A percentile compares a stretch with the other conserved stretches of the same genome.
phyloP scores from a whole-genome alignment of 345 rosid species.

The Salix dunnii region DNA sequence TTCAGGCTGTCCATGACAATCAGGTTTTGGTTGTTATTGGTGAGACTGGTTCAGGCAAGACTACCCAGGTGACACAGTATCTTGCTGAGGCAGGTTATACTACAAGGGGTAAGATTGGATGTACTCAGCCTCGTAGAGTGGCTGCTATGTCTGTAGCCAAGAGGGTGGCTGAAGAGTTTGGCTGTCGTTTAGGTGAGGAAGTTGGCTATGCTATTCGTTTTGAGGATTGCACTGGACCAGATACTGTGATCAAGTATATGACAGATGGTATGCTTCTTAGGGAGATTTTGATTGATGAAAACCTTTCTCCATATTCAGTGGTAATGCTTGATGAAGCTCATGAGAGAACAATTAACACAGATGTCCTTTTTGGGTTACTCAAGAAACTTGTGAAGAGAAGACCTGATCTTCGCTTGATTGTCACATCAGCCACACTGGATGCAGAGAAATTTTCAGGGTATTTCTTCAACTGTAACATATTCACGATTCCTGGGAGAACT shows the following conservation, averaged over 20 bases:
- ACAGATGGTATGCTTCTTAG: constrained; percentile 79
- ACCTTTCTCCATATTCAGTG: constrained; percentile 59
- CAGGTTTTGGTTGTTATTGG: constrained; percentile 82
- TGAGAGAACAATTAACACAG: constrained; percentile 70
- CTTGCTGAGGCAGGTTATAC: constrained; percentile 81
- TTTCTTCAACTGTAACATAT: constrained; percentile 74
- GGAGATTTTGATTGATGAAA: constrained; percentile 61
- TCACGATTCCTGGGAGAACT: constrained; percentile 82
- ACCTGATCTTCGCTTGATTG: constrained; percentile 64
- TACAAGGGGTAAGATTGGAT: constrained; percentile 68
- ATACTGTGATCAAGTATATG: constrained; percentile 82
- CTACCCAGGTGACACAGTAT: constrained; percentile 83
- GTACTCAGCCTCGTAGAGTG: constrained; percentile 86
- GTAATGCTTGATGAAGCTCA: constrained; percentile 83
- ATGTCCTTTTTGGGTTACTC: constrained; percentile 68
- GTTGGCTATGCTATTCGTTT: constrained; percentile 84
- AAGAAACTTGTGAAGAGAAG: constrained; percentile 65
- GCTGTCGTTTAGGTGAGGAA: constrained; percentile 79
- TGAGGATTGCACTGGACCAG: constrained; percentile 84
- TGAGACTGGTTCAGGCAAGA: constrained; percentile 86
- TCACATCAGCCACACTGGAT: constrained; percentile 80
- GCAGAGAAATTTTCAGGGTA: constrained; percentile 81
- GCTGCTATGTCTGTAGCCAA: constrained; percentile 88
- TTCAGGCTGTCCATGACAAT: constrained; percentile 83
- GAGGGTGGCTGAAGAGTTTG: constrained; percentile 91